Percentiles rank a stretch among this genome's conserved stretches.
These are phyloP conservation scores for Phialocephala sp. DNA, from an alignment of 2,329 filamentous ascomycete species.

Conservation along the genomic window DNA sequence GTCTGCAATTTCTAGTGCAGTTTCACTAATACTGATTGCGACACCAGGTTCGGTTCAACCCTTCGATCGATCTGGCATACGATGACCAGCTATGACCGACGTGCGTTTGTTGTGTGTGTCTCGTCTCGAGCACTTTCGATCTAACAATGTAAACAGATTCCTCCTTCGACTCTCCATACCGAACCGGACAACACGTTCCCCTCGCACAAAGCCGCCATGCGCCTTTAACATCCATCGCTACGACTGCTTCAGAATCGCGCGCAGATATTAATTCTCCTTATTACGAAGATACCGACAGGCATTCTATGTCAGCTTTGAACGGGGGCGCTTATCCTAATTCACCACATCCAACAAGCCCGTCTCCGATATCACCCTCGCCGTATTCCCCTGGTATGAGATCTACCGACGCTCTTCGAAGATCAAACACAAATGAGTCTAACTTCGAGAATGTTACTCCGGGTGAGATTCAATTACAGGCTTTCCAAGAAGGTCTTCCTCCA, in stretches of 20 bases:
- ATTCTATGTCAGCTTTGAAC: conserved; percentile 56
- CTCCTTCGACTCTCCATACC: conserved; percentile 89
- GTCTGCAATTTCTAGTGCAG: conserved; percentile 22
- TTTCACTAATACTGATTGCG: conserved; percentile 28
- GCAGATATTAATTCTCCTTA: conserved; percentile 82
- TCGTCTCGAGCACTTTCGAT: conserved; percentile 32
- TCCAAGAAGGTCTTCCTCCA: conserved; percentile 88
- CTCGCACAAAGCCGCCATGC: conserved; percentile 82
- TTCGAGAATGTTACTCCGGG: conserved; percentile 75
- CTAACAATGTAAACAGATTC: conserved; percentile 73
- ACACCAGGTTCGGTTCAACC: conserved; percentile 66
- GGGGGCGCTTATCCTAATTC: conserved; percentile 62
- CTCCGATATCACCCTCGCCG: conserved; percentile 72
- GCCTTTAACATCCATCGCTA: conserved; percentile 85
- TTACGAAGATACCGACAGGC: conserved; percentile 69
- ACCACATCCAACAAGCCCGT: conserved; percentile 55
- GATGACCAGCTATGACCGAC: conserved; percentile 72
- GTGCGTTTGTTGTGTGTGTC: conserved; percentile 51
- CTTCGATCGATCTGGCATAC: conserved; percentile 96
- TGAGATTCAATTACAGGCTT: conserved; percentile 96
- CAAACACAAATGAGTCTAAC: conserved; percentile 62
- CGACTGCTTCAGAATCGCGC: conserved; percentile 83
- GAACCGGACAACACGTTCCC: conserved; percentile 87
- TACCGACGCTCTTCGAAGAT: conserved; percentile 68
- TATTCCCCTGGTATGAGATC: conserved; percentile 93